These are phyloP conservation scores for Helicocarpus griseus DNA, from an alignment of 2,329 filamentous ascomycete genomes.

Conservation along the genomic window DNA sequence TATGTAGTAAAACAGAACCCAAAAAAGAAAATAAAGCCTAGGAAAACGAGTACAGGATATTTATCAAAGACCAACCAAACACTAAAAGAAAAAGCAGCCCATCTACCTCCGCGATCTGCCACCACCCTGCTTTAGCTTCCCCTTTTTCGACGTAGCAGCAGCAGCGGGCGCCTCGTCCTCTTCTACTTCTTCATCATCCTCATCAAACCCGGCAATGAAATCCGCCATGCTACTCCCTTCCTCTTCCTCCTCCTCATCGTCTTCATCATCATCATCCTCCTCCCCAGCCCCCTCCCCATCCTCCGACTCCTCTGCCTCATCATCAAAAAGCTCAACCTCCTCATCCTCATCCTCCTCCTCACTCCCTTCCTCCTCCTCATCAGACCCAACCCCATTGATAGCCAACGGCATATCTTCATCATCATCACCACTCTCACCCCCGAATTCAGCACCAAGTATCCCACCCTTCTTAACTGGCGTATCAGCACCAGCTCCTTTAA, in stretches of 20 bases:
- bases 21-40: not conserved
- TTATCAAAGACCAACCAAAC: conserved; percentile 14
- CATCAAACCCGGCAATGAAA: conserved; percentile 39
- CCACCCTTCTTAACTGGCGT: conserved; percentile 2
- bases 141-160: conserved; percentile 28
- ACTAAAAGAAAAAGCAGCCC: conserved; percentile 8
- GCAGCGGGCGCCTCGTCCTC: conserved; percentile 17
- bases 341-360: conserved; percentile 38
- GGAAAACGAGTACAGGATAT: not conserved
- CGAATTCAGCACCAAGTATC: conserved; percentile 26
- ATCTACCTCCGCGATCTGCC: conserved; percentile 15
- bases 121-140: conserved; percentile 24
- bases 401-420: conserved; percentile 50
- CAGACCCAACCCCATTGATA: conserved; percentile 41
- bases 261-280: conserved; percentile 44
- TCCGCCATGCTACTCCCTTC: conserved; percentile 43
- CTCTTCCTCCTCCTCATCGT: conserved; percentile 54
- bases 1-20: not conserved
- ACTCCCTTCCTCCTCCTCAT: conserved; percentile 31
- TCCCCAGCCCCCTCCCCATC: conserved; percentile 36
- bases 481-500: conserved; percentile 21
- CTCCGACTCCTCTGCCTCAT: conserved; percentile 35
- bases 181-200: conserved; percentile 26
- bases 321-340: conserved; percentile 34
- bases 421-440: conserved; percentile 43